Evolutionary conservation across 1,284 basidiomycete genomes (phyloP).

Genomic region (Peniophora sp.): DNA sequence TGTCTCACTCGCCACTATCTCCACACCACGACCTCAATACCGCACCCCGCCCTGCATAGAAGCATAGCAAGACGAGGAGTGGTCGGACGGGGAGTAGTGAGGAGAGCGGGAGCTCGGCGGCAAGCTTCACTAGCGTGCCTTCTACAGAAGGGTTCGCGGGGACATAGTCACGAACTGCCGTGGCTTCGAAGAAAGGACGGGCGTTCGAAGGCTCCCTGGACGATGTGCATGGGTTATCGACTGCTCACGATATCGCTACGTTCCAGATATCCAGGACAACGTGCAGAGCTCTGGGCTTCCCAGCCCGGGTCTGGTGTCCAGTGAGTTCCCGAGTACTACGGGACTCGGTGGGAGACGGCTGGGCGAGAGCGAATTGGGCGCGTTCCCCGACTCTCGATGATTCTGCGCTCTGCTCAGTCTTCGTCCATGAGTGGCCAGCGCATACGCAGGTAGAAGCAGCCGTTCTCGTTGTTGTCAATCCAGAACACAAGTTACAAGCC

Average conservation of each 20-base stretch:
- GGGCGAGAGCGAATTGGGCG: too few relatives aligned
- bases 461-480: too few relatives aligned
- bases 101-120: slow-evolving; percentile 16
- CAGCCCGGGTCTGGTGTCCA: slow-evolving; percentile 2
- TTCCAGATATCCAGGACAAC: too few relatives aligned
- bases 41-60: slow-evolving; percentile 14
- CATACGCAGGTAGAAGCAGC: too few relatives aligned
- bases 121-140: slow-evolving; percentile 20
- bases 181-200: background rate
- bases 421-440: too few relatives aligned
- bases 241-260: background rate
- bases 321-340: too few relatives aligned
- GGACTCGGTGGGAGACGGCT: too few relatives aligned
- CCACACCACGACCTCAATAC: slow-evolving; percentile 13
- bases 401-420: too few relatives aligned
- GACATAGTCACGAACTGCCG: background rate
- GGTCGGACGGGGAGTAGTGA: background rate
- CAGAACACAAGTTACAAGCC: too few relatives aligned
- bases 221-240: background rate
- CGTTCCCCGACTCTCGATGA: too few relatives aligned
- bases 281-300: slow-evolving; percentile 1
- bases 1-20: slow-evolving; percentile 4
- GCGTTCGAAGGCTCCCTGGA: slow-evolving; percentile 16
- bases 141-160: slow-evolving; percentile 8
- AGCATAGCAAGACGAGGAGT: slow-evolving; percentile 18